Percentiles rank a stretch among this genome's conserved stretches.
These are phyloP conservation scores for Kurtzmaniella quercitrusa DNA, from an alignment of 1,139 yeast genomes.

Conservation along the genomic window DNA sequence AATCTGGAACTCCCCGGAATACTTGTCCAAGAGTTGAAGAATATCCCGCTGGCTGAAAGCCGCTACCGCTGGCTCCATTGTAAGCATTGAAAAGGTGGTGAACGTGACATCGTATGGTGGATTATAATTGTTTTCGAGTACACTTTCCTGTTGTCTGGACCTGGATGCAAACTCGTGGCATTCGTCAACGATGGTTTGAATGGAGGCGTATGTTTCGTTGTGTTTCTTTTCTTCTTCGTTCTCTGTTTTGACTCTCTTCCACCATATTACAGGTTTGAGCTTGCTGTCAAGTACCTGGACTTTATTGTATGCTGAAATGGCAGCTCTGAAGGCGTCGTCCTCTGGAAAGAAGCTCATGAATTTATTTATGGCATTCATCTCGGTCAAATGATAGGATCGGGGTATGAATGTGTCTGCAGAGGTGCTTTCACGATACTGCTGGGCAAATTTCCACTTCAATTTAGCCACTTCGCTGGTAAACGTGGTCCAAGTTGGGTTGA, in stretches of 20 bases:
- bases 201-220: too few species aligned
- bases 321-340: constrained; percentile 3
- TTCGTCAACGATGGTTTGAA: constrained; percentile 4
- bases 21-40: constrained; percentile 16
- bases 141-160: constrained; percentile 3
- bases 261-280: background rate
- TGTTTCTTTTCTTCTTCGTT: background rate
- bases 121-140: constrained; percentile 7
- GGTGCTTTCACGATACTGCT: background rate
- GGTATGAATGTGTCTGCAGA: constrained; percentile 1
- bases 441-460: constrained; percentile 12
- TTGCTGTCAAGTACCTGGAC: background rate
- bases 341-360: constrained; percentile 12
- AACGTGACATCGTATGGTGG: constrained; percentile 33
- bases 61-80: constrained; percentile 25
- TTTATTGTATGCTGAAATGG: background rate
- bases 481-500: constrained; percentile 19
- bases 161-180: constrained; percentile 5
- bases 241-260: background rate
- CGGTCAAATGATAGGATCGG: constrained; percentile 28
- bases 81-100: constrained; percentile 23
- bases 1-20: constrained; percentile 20
- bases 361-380: constrained; percentile 24
- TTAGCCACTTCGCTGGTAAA: constrained; percentile 9
- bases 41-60: constrained; percentile 19